Evolutionary conservation across 192 early-diverging fungal species (phyloP), one percentile per base, ranked within the genome.

Genomic region (Entomortierella chlamydospora): DNA sequence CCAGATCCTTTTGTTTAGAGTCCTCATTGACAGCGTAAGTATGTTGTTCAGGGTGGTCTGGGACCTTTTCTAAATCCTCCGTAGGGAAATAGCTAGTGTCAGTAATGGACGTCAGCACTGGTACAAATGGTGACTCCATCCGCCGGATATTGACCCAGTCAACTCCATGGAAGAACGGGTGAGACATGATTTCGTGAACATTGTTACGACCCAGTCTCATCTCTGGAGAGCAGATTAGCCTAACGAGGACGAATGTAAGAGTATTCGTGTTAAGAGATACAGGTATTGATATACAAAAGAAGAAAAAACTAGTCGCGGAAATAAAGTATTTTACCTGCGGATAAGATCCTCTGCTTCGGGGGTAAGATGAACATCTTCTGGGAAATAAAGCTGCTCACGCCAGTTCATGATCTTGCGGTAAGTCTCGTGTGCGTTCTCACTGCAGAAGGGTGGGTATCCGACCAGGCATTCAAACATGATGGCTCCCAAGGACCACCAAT

Each of bases 391-490:
- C 37, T 92, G 85, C 58, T 98, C 94, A 28, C 91, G 88, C 97
- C 97, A 98, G 81, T 95, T 93, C 83, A 99, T 94, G 78, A 99
- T 99, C 87, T 99, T 98, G 57, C 94, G 90, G 73, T 99, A 99
- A 0, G 97, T 99, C 63, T 98, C 98, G 62, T 97, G 95, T 30
- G 95, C 89, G 81, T 92, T 93, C 50, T 98, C 97, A 59, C 92
- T 93, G 81, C 96, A 97, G 80, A 99, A 99, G 8, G 98, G 97
- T 52, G 98, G 98, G 71, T 98, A 99, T n/a, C 98, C 98, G 42
- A 95, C 92, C 70, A 99, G 85, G 70, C 98, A 98, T 78, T 99
- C 98, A 85, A 95, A 99, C 94, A 99, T 98, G 78, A 99, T 99
- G 11, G 97, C 96, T 30, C 98, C 98, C 34, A 99, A 81, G 10